A percentile compares a stretch with the other conserved stretches of the same genome.
Evolutionary conservation across 306 rosid species (phyloP).

Genomic region (Aeschynomene evenia): DNA sequence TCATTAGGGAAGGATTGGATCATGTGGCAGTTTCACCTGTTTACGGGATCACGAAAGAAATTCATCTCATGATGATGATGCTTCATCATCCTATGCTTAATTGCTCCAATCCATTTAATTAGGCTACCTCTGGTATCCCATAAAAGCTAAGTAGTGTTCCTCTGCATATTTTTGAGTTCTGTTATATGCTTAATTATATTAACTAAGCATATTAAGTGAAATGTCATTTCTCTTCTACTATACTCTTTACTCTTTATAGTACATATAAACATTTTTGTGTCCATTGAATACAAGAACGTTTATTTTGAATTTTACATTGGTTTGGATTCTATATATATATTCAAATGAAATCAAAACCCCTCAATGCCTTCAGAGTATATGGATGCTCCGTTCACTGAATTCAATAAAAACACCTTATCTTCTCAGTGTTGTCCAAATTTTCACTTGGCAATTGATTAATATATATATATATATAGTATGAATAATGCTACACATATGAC

Average conservation of each 20-base stretch:
- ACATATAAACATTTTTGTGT: too few species aligned
- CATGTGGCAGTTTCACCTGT: conserved; percentile 81
- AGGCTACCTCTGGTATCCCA: too few species aligned
- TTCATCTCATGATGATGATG: neutral
- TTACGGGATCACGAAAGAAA: conserved; percentile 54
- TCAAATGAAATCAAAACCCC: neutral
- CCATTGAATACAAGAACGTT: neutral
- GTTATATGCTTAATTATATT: too few species aligned
- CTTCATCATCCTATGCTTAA: neutral
- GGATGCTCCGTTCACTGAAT: neutral
- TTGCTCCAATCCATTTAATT: too few species aligned
- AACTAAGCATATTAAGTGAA: too few species aligned
- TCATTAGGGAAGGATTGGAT: conserved; percentile 77
- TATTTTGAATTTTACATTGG: neutral
- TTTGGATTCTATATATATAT: neutral
- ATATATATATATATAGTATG: too few species aligned
- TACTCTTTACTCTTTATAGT: too few species aligned
- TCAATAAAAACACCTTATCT: neutral
- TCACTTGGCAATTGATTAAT: too few species aligned
- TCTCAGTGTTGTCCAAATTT: neutral
- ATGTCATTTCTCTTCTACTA: neutral
- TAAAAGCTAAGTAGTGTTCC: too few species aligned
- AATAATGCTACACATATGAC: too few species aligned
- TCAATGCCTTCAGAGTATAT: neutral
- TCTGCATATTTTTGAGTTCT: too few species aligned